These are phyloP conservation scores for Phytophthora europaea DNA, from an alignment of 352 stramenopile genomes.

Conservation along the genomic window DNA sequence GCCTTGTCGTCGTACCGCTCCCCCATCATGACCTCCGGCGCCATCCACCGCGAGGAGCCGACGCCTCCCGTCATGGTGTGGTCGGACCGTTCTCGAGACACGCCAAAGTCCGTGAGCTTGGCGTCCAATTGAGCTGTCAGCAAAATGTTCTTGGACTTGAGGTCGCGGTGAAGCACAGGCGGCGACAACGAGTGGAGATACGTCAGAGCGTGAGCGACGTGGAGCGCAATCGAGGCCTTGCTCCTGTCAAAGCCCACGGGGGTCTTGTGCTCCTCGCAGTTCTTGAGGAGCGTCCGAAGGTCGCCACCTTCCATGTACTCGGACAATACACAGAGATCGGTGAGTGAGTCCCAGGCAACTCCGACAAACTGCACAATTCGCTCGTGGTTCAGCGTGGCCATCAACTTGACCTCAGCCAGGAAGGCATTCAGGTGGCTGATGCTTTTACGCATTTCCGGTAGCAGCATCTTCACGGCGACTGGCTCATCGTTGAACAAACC, in stretches of 20 bases:
- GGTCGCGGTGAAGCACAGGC: constrained; percentile 39
- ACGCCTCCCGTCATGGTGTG: constrained; percentile 50
- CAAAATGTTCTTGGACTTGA: constrained; percentile 53
- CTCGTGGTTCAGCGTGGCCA: constrained; percentile 49
- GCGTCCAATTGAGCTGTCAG: constrained; percentile 37
- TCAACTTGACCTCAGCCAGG: constrained; percentile 44
- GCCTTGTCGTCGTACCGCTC: constrained; percentile 55
- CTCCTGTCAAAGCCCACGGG: constrained; percentile 36
- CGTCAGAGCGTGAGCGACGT: constrained; percentile 45
- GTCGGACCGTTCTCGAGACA: constrained; percentile 46
- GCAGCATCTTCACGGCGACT: constrained; percentile 46
- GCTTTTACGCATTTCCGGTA: constrained; percentile 47
- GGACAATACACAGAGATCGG: constrained; percentile 49
- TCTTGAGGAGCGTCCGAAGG: constrained; percentile 42
- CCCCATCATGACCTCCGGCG: constrained; percentile 56
- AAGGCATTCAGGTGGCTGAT: constrained; percentile 47
- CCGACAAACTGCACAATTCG: constrained; percentile 58
- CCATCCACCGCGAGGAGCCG: constrained; percentile 55
- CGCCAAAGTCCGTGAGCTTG: constrained; percentile 49
- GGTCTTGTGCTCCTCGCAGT: constrained; percentile 38
- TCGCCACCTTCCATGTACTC: constrained; percentile 65
- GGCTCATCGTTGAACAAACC: constrained; percentile 36
- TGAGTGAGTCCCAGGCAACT: constrained; percentile 60
- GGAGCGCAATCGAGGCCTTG: constrained; percentile 43
- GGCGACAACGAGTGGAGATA: constrained; percentile 55